Base-by-base conservation (phyloP, 2,329 filamentous ascomycete genomes). In the Leptographium wingfieldii region DNA sequence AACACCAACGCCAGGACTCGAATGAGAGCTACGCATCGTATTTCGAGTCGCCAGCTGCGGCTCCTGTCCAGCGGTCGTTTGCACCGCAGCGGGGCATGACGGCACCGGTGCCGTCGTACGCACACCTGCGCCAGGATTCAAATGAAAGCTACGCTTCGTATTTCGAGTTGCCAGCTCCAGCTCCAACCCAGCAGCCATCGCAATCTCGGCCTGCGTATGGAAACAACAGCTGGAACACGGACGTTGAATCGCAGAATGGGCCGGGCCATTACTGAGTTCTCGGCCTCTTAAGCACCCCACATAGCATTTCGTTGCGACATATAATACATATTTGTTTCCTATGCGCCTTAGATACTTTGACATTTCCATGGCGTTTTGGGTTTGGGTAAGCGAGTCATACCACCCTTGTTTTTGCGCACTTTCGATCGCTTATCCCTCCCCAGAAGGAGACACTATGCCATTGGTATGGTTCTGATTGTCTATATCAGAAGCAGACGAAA, bases 31-130 rank as follows among this genome's bases (percentile, higher is more conserved):
- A 63, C 58, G 60, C 61, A 53, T 64, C 60, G 1, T 66, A 64
- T 57, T 61, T 63, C 53, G 59, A 62, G 53, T 61, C 2, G 53
- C 55, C 60, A 22, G 58, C 43, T 25, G 57, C 51, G 40, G 10
- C 27, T 48, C 33, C 5, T 55, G 9, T 46, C 5, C 46, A 40
- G 29, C 31, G 60, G 14, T 46, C 46, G 16, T 61, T 49, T 46
- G 46, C 65, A 31, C 71, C 69, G 1, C 67, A 69, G 59, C 66
- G 71, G 29, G 69, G 69, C 61, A 71, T 71, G 70, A 73, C 71
- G 11, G 69, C 69, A 1, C 71, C 71, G 0, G 60, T 67, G 31
- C 65, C 63, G 59, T 14, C 60, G 61, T 58, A 65, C 16, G 29
- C 29, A 6, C 63, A 64, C 46, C 52, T 52, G 25, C 63, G 63